phyloP scores from a whole-genome alignment of 2,329 filamentous ascomycete species.

The Colletotrichum zoysiae region DNA sequence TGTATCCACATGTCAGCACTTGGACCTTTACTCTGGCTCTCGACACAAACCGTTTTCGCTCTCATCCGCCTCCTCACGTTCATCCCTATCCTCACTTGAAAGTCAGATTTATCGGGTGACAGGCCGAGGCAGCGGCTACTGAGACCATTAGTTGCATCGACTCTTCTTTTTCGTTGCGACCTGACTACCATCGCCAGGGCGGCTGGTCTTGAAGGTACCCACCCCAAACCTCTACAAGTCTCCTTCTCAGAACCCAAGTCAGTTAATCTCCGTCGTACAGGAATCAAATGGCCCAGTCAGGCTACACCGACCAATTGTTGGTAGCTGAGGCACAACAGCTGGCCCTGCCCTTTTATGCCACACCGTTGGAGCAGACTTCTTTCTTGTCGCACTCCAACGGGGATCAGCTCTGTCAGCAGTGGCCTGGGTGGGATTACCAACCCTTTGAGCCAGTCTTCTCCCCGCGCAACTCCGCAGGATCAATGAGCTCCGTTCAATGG shows the following conservation, averaged over 20 bases:
- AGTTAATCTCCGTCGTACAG: not conserved
- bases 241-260: not conserved
- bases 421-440: conserved; percentile 9
- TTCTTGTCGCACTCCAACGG: not conserved
- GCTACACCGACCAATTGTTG: not conserved
- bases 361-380: not conserved
- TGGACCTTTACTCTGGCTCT: too few species aligned
- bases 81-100: not conserved
- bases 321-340: not conserved
- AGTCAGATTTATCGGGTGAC: not conserved
- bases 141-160: not conserved
- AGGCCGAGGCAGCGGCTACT: not conserved
- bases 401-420: not conserved
- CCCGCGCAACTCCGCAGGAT: not conserved
- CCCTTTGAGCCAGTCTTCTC: not conserved
- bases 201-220: not conserved
- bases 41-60: not conserved
- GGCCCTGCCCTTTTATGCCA: not conserved
- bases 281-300: conserved; percentile 4
- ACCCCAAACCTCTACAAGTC: not conserved
- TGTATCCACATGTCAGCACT: conserved; percentile 1
- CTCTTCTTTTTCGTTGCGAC: not conserved
- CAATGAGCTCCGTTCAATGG: not conserved
- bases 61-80: not conserved
- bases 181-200: not conserved